Evolutionary conservation across 2,329 filamentous ascomycete genomes (phyloP).

Genomic region (Periconia sp.): DNA sequence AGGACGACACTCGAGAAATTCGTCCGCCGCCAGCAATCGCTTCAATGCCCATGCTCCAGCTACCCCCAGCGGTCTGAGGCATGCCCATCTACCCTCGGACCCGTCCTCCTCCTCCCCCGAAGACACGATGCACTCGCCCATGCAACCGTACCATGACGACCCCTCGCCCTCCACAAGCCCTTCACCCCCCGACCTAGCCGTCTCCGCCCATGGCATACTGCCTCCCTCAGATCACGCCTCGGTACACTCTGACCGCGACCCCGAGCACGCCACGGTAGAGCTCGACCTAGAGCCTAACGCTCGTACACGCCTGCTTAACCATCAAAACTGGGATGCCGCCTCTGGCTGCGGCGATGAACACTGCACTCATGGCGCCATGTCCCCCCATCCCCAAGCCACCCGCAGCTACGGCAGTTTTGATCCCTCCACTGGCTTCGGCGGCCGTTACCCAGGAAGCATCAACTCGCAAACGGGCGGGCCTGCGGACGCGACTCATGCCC

Average conservation of each 20-base stretch:
- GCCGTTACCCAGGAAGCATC: conserved; percentile 36
- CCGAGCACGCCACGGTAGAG: conserved; percentile 13
- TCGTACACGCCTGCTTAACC: conserved; percentile 42
- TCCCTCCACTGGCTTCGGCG: conserved; percentile 44
- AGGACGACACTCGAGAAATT: conserved; percentile 31
- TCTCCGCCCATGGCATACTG: conserved; percentile 35
- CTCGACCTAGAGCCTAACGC: conserved; percentile 33
- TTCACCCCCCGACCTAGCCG: conserved; percentile 16
- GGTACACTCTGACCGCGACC: conserved; percentile 26
- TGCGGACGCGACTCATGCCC: conserved; percentile 39
- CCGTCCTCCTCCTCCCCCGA: conserved; percentile 48
- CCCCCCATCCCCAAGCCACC: conserved; percentile 61
- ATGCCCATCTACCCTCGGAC: conserved; percentile 45
- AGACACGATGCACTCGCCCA: conserved; percentile 33
- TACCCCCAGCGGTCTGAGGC: conserved; percentile 45
- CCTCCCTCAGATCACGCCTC: conserved; percentile 38
- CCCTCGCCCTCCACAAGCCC: conserved; percentile 18
- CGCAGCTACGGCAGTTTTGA: conserved; percentile 57
- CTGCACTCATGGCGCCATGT: conserved; percentile 77
- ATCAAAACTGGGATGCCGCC: conserved; percentile 38
- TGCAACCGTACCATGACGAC: conserved; percentile 21
- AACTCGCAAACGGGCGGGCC: conserved; percentile 29
- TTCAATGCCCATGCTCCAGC: conserved; percentile 37
- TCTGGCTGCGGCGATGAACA: conserved; percentile 34
- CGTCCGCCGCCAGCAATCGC: conserved; percentile 31